These are phyloP conservation scores for Xylariales sp. DNA, from an alignment of 2,329 filamentous ascomycete species.

Conservation along the genomic window DNA sequence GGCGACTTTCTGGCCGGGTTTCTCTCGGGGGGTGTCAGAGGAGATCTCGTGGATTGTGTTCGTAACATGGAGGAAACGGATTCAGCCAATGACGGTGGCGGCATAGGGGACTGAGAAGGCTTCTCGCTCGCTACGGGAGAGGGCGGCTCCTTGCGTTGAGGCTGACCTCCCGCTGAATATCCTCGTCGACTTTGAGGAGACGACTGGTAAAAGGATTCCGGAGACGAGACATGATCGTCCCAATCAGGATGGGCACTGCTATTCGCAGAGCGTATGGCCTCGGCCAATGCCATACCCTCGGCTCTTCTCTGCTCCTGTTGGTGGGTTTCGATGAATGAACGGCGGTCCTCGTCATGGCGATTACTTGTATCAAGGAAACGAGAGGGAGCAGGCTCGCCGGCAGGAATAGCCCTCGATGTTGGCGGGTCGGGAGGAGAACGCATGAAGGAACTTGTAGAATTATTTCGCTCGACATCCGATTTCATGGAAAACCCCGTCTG, in stretches of 20 bases:
- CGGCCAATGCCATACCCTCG: slow-evolving; percentile 69
- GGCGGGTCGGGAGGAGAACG: slow-evolving; percentile 41
- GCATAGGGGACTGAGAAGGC: slow-evolving; percentile 39
- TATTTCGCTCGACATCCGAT: slow-evolving; percentile 41
- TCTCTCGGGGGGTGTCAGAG: slow-evolving; percentile 40
- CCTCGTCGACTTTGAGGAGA: slow-evolving; percentile 35
- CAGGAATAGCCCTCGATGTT: slow-evolving; percentile 48
- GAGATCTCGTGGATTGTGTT: slow-evolving; percentile 46
- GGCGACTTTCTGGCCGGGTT: slow-evolving; percentile 36
- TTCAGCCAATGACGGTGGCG: slow-evolving; percentile 43
- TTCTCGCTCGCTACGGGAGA: slow-evolving; percentile 41
- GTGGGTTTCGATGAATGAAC: slow-evolving; percentile 68
- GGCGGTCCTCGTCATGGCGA: slow-evolving; percentile 64
- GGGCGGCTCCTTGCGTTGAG: slow-evolving; percentile 40
- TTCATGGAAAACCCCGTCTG: slow-evolving; percentile 66
- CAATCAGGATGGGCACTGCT: slow-evolving; percentile 49
- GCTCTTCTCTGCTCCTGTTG: slow-evolving; percentile 70
- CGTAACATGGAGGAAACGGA: slow-evolving; percentile 45
- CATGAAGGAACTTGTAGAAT: slow-evolving; percentile 35
- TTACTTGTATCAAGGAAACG: slow-evolving; percentile 52
- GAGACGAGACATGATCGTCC: slow-evolving; percentile 49
- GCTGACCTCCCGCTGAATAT: slow-evolving; percentile 26
- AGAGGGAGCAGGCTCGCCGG: slow-evolving; percentile 47
- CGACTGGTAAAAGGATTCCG: slow-evolving; percentile 44
- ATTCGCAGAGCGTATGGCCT: slow-evolving; percentile 57